These are phyloP conservation scores for Leptomonas pyrrhocoris DNA, from an alignment of 208 protist genomes.

Conservation along the genomic window DNA sequence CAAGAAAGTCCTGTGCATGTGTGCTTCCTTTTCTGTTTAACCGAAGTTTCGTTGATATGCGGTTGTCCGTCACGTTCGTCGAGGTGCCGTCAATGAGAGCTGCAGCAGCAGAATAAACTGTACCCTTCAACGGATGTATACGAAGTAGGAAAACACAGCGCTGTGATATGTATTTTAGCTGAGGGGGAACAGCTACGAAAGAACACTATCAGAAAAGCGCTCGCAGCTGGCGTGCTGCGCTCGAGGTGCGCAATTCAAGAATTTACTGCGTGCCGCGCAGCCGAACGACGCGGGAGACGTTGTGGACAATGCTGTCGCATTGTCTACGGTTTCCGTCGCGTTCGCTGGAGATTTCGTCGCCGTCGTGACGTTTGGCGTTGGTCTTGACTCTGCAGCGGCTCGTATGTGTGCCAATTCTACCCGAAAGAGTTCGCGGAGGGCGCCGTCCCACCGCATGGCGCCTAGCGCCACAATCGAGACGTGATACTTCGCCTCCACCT, in stretches of 20 bases:
- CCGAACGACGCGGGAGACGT: conserved; percentile 1
- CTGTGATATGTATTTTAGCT: too few relatives aligned
- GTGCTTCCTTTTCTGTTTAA: too few relatives aligned
- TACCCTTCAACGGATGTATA: too few relatives aligned
- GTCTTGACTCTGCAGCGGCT: neutral
- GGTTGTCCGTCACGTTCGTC: too few relatives aligned
- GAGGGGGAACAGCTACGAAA: too few relatives aligned
- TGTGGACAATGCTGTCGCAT: neutral
- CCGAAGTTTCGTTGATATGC: too few relatives aligned
- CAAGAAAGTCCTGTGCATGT: too few relatives aligned
- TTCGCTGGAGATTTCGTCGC: neutral
- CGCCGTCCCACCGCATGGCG: conserved; percentile 14
- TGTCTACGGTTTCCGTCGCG: neutral
- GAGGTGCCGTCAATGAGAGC: too few relatives aligned
- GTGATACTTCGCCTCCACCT: neutral
- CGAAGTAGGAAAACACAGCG: neutral
- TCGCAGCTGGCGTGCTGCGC: conserved; percentile 7
- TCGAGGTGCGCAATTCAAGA: conserved; percentile 11
- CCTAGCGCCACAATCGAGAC: conserved; percentile 4
- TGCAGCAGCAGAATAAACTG: too few relatives aligned
- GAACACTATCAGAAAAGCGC: too few relatives aligned
- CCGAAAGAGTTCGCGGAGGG: conserved; percentile 16
- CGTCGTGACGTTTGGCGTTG: neutral
- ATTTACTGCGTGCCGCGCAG: conserved; percentile 1
- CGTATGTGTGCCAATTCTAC: conserved; percentile 11